These are phyloP conservation scores for Colletotrichum simmondsii DNA, from an alignment of 2,329 filamentous ascomycete genomes.

Conservation along the genomic window DNA sequence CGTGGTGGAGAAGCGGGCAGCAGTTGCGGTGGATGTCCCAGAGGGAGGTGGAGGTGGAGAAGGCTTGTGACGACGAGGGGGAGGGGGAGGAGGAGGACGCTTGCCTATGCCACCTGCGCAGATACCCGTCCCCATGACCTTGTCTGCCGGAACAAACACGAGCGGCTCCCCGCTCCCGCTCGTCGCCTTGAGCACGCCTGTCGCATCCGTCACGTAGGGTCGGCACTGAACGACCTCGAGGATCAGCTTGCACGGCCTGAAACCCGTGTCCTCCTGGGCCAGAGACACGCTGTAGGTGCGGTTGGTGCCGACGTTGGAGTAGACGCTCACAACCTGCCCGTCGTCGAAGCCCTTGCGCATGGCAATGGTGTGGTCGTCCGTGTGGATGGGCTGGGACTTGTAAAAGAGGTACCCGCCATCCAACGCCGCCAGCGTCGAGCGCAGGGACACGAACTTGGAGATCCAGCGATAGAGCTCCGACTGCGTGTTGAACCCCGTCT, in stretches of 20 bases:
- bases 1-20: slow-evolving; percentile 9
- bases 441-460: slow-evolving; percentile 20
- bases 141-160: slow-evolving; percentile 31
- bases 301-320: slow-evolving; percentile 31
- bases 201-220: slow-evolving; percentile 25
- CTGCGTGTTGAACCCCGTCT: slow-evolving; percentile 58
- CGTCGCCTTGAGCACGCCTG: slow-evolving; percentile 20
- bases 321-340: slow-evolving; percentile 29
- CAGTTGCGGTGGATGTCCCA: not conserved
- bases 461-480: slow-evolving; percentile 56
- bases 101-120: slow-evolving; percentile 32
- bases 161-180: slow-evolving; percentile 28
- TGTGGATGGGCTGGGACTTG: slow-evolving; percentile 19
- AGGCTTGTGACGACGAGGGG: slow-evolving; percentile 10
- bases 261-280: slow-evolving; percentile 16
- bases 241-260: slow-evolving; percentile 26
- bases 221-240: slow-evolving; percentile 30
- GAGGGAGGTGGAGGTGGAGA: not conserved
- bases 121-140: slow-evolving; percentile 29
- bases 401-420: slow-evolving; percentile 29
- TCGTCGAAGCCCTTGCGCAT: slow-evolving; percentile 32
- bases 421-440: slow-evolving; percentile 20
- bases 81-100: slow-evolving; percentile 24
- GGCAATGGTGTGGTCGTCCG: slow-evolving; percentile 14
- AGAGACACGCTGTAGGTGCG: slow-evolving; percentile 18